A percentile compares a stretch with the other conserved stretches of the same genome.
Evolutionary conservation across 139 green algal species (phyloP).

Genomic region (Chlamydomonas sphaeroides): DNA sequence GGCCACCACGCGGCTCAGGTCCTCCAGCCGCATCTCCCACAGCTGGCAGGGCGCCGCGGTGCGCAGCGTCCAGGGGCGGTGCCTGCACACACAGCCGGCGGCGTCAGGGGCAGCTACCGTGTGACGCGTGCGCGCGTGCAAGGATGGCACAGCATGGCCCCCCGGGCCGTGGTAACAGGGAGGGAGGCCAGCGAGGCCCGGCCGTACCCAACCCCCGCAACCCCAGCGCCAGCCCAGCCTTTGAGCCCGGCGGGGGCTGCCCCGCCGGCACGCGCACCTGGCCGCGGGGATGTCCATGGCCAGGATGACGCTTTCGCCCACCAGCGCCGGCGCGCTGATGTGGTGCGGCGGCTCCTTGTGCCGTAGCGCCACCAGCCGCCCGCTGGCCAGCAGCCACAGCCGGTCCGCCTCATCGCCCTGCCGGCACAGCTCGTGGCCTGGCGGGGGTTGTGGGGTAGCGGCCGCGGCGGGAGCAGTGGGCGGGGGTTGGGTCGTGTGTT

Average conservation of each 20-base stretch:
- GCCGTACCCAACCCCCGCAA: neutral
- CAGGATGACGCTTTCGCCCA: constrained; percentile 40
- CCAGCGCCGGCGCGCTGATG: constrained; percentile 29
- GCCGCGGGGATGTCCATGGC: constrained; percentile 4
- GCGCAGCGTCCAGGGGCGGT: constrained; percentile 33
- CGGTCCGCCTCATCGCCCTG: constrained; percentile 59
- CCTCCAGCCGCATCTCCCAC: constrained; percentile 29
- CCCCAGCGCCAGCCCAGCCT: no score
- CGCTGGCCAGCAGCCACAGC: constrained; percentile 46
- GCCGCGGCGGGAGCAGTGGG: no score
- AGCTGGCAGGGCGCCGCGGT: constrained; percentile 9
- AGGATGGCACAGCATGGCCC: no score
- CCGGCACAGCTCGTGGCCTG: constrained; percentile 52
- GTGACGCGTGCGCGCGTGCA: no score
- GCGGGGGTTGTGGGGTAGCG: neutral
- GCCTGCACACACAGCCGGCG: no score
- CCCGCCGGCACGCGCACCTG: constrained; percentile 17
- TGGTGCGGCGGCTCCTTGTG: constrained; percentile 38
- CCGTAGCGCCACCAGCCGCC: constrained; percentile 42
- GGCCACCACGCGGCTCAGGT: constrained; percentile 22
- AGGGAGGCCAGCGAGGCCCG: neutral
- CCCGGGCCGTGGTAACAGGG: no score
- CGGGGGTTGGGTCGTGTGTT: no score
- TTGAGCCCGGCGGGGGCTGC: no score
- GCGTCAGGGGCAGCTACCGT: no score